These are phyloP conservation scores for Talaromyces nanjingensis DNA, from an alignment of 495 filamentous ascomycete genomes.

Conservation along the genomic window DNA sequence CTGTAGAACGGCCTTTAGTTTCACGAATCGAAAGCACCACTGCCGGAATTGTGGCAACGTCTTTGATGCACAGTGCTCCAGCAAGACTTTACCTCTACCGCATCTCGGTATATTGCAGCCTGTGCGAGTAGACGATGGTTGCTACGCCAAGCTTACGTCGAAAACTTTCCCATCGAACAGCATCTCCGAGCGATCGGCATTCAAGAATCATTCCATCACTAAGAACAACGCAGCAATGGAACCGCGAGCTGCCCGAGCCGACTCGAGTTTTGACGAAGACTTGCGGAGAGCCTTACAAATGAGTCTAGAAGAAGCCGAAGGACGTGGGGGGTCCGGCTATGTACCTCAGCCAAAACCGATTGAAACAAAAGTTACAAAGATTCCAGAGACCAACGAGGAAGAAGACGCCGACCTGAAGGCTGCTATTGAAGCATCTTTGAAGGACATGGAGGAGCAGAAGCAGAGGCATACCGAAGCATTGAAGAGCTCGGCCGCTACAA, in stretches of 20 bases:
- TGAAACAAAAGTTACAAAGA: conserved; percentile 5
- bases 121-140: conserved; percentile 95
- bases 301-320: conserved; percentile 90
- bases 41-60: conserved; percentile 97
- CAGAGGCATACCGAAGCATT: conserved; percentile 74
- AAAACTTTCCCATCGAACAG: conserved; percentile 43
- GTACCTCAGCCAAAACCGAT: conserved; percentile 50
- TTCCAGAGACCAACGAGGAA: conserved; percentile 50
- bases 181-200: conserved; percentile 37
- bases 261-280: conserved; percentile 91
- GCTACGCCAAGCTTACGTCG: conserved; percentile 81
- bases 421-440: conserved; percentile 91
- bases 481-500: conserved; percentile 52
- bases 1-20: conserved; percentile 89
- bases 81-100: conserved; percentile 80
- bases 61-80: conserved; percentile 88
- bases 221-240: conserved; percentile 64
- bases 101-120: conserved; percentile 88
- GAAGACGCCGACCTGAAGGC: conserved; percentile 93
- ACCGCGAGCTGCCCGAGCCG: conserved; percentile 75
- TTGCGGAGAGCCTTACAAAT: conserved; percentile 87
- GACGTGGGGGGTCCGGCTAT: conserved; percentile 61
- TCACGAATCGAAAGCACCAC: conserved; percentile 97
- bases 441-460: conserved; percentile 98
- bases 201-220: conserved; percentile 45